These are phyloP conservation scores for Phalaenopsis aphrodite DNA, from an alignment of 106 monocot species.

Conservation along the genomic window DNA sequence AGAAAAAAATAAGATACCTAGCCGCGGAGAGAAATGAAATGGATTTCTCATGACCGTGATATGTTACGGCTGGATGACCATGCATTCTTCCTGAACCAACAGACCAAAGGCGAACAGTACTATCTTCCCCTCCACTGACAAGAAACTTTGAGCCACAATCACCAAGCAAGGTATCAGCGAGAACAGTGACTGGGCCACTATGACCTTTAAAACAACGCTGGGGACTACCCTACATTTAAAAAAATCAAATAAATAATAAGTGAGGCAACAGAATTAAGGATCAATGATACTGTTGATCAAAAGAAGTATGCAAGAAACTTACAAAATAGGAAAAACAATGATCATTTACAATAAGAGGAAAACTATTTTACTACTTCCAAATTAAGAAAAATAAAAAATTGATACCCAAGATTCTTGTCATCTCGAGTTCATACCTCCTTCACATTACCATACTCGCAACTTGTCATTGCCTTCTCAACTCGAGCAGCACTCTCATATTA, in stretches of 20 bases:
- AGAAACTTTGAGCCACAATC: conserved; percentile 47
- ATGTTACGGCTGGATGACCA: conserved; percentile 37
- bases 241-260: not conserved
- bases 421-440: too few relatives aligned
- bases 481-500: too few relatives aligned
- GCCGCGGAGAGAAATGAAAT: conserved; percentile 57
- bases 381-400: too few relatives aligned
- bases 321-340: not conserved
- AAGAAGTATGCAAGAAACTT: not conserved
- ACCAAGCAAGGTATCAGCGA: conserved; percentile 62
- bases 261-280: not conserved
- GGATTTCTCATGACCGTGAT: conserved; percentile 67
- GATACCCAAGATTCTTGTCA: too few relatives aligned
- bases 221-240: conserved; percentile 33
- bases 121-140: conserved; percentile 89
- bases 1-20: conserved; percentile 22
- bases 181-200: conserved; percentile 61
- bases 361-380: too few relatives aligned
- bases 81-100: conserved; percentile 37
- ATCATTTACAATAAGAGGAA: too few relatives aligned
- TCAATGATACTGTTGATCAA: not conserved
- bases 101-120: conserved; percentile 71
- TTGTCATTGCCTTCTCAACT: too few relatives aligned
- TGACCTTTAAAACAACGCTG: conserved; percentile 76
- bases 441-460: too few relatives aligned